A percentile compares a stretch with the other conserved stretches of the same genome.
phyloP scores from a whole-genome alignment of 1,284 basidiomycete genomes.

The Cutaneotrichosporon sp. region DNA sequence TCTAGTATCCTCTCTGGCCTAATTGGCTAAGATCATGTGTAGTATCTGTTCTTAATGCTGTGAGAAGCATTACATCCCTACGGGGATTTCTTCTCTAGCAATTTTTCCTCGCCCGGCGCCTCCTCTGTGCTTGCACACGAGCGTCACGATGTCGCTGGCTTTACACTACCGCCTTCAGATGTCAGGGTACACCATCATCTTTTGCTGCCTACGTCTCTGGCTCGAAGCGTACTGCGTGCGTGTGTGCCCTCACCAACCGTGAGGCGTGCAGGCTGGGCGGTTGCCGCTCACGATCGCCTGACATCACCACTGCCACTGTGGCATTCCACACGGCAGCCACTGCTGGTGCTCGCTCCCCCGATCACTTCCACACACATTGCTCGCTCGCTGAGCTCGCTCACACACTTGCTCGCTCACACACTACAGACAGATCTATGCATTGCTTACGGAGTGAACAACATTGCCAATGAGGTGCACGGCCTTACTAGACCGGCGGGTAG shows the following conservation, averaged over 20 bases:
- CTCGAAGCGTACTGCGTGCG: background rate
- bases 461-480: slow-evolving; percentile 3
- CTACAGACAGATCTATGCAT: slow-evolving; percentile 6
- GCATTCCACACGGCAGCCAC: too few species aligned
- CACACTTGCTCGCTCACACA: background rate
- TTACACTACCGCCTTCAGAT: slow-evolving; percentile 32
- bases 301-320: too few species aligned
- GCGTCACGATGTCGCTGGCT: slow-evolving; percentile 29
- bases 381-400: too few species aligned
- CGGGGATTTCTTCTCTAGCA: slow-evolving; percentile 42
- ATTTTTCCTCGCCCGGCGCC: slow-evolving; percentile 37
- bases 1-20: slow-evolving; percentile 51
- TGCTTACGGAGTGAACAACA: slow-evolving; percentile 10
- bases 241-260: too few species aligned
- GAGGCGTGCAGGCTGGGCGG: too few species aligned
- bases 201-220: slow-evolving; percentile 3
- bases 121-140: slow-evolving; percentile 29
- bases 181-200: slow-evolving; percentile 24
- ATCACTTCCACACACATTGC: too few species aligned
- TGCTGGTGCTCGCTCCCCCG: too few species aligned
- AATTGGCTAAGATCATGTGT: slow-evolving; percentile 56
- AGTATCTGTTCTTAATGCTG: slow-evolving; percentile 54
- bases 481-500: background rate
- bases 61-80: slow-evolving; percentile 47
- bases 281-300: too few species aligned